These are phyloP conservation scores for Heliocybe sulcata DNA, from an alignment of 1,284 basidiomycete species.

Conservation along the genomic window DNA sequence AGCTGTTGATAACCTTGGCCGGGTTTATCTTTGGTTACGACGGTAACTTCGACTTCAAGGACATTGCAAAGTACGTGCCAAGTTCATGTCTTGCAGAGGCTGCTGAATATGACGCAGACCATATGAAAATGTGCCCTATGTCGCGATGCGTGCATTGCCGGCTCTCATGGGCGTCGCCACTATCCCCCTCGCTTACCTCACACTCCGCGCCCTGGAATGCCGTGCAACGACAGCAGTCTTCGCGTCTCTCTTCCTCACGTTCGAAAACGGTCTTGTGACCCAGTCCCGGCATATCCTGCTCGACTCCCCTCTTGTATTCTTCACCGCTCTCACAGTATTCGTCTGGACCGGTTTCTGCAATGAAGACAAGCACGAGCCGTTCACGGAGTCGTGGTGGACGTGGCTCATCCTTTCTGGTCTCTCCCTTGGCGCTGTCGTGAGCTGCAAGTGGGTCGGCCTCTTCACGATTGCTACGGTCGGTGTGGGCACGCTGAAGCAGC, in stretches of 20 bases:
- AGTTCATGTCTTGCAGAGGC: not conserved
- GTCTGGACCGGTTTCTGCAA: constrained; percentile 90
- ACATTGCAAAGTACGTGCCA: constrained; percentile 82
- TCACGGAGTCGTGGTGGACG: constrained; percentile 86
- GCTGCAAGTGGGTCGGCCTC: constrained; percentile 98
- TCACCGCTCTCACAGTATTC: constrained; percentile 87
- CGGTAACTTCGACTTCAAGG: constrained; percentile 94
- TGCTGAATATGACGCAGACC: constrained; percentile 34
- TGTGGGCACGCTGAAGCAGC: constrained; percentile 75
- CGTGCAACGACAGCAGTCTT: constrained; percentile 87
- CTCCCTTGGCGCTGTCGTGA: constrained; percentile 85
- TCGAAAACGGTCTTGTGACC: constrained; percentile 94
- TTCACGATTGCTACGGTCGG: constrained; percentile 98
- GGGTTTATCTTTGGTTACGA: constrained; percentile 89
- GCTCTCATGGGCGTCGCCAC: constrained; percentile 87
- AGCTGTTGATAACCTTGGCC: constrained; percentile 89
- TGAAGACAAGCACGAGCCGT: constrained; percentile 79
- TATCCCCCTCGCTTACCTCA: constrained; percentile 89
- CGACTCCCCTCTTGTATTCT: constrained; percentile 96
- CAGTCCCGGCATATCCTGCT: constrained; percentile 97
- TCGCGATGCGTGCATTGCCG: constrained; percentile 93
- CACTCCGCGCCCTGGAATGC: constrained; percentile 87
- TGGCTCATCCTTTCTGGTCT: constrained; percentile 89
- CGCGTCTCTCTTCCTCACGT: constrained; percentile 86
- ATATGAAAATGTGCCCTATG: constrained; percentile 88